Evolutionary conservation across 2,329 filamentous ascomycete species (phyloP).

Genomic region (Cladophialophora bantiana): DNA sequence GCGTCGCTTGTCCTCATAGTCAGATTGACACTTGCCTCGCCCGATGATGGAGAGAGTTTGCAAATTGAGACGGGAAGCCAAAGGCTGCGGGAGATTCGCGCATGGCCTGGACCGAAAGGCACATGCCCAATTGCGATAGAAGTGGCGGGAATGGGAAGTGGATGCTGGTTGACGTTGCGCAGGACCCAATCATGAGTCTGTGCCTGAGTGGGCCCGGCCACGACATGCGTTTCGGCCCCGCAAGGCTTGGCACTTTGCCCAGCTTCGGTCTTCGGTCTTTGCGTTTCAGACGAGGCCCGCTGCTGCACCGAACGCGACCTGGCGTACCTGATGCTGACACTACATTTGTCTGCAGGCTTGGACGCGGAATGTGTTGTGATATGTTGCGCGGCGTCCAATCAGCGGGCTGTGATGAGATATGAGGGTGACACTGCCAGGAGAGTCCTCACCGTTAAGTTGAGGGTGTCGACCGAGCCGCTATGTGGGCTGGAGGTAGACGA

Average conservation of each 20-base stretch:
- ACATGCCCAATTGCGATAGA: background rate
- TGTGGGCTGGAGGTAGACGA: background rate
- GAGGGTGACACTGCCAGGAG: background rate
- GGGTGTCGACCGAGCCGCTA: background rate
- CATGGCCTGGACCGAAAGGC: background rate
- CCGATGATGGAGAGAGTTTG: background rate
- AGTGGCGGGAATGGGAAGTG: background rate
- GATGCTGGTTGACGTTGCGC: slow-evolving; percentile 24
- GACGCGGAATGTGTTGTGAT: background rate
- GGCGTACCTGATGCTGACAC: background rate
- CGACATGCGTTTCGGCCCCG: background rate
- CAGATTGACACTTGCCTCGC: background rate
- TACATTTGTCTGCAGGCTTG: background rate
- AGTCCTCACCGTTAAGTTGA: background rate
- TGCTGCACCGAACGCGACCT: background rate
- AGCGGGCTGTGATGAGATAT: background rate
- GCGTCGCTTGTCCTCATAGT: background rate
- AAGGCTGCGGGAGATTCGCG: background rate
- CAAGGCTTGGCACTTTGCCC: background rate
- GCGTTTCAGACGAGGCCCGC: slow-evolving; percentile 19
- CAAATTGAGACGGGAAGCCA: background rate
- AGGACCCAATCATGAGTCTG: slow-evolving; percentile 14
- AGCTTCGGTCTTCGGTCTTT: slow-evolving; percentile 16
- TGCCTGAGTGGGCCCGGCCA: background rate
- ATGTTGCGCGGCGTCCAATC: slow-evolving; percentile 1